These are phyloP conservation scores for Trametes pubescens DNA, from an alignment of 1,284 basidiomycete species.

Conservation along the genomic window DNA sequence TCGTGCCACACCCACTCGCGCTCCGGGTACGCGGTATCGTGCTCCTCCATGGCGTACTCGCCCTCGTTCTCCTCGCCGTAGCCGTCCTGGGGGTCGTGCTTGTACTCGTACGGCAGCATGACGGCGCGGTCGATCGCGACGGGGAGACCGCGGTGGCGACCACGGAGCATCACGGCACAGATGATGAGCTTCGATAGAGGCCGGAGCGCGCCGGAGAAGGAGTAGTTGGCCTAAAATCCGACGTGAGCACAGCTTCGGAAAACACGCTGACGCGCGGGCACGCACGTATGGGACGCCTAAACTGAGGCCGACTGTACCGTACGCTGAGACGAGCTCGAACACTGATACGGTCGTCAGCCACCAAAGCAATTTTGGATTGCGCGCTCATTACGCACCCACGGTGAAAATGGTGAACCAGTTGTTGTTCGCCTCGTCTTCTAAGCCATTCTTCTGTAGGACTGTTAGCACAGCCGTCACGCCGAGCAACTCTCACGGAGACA, in stretches of 20 bases:
- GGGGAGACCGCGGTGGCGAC: constrained; percentile 89
- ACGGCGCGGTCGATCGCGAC: constrained; percentile 91
- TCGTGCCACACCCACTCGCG: not conserved
- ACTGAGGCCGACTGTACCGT: constrained; percentile 90
- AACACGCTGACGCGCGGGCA: constrained; percentile 4
- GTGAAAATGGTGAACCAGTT: constrained; percentile 85
- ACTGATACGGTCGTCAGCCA: constrained; percentile 51
- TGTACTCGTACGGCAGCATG: constrained; percentile 72
- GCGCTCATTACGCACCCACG: constrained; percentile 56
- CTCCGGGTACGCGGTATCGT: not conserved
- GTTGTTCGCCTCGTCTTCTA: constrained; percentile 55
- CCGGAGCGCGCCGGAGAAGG: constrained; percentile 81
- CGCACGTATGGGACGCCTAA: constrained; percentile 71
- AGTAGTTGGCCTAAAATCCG: constrained; percentile 70
- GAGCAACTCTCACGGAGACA: too few relatives aligned
- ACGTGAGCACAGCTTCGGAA: not conserved
- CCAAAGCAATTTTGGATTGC: not conserved
- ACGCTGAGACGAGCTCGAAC: constrained; percentile 91
- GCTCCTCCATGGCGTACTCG: constrained; percentile 13
- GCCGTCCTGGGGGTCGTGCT: constrained; percentile 25
- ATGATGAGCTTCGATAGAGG: constrained; percentile 90
- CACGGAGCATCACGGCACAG: constrained; percentile 90
- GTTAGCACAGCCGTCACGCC: not conserved
- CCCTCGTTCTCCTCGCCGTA: constrained; percentile 38
- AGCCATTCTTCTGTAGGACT: constrained; percentile 43